These are phyloP conservation scores for Rhizopus arrhizus DNA, from an alignment of 371 early-diverging fungal genomes.

Conservation along the genomic window DNA sequence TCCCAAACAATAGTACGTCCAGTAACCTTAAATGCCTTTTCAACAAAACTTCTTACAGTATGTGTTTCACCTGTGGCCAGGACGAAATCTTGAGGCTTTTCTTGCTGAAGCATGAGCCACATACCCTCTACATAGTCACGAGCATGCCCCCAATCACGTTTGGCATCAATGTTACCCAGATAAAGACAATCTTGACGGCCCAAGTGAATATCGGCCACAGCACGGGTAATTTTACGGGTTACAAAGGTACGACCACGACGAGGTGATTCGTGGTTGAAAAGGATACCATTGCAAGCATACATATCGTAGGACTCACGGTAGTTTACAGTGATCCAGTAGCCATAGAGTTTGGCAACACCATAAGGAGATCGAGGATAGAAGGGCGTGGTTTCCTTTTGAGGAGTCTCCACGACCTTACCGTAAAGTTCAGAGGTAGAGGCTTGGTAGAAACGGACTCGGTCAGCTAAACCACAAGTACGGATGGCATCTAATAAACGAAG, in stretches of 20 bases:
- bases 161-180: constrained; percentile 84
- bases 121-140: constrained; percentile 87
- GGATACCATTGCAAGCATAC: constrained; percentile 85
- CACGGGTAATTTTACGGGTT: constrained; percentile 82
- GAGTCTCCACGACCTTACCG: constrained; percentile 81
- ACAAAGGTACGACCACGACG: constrained; percentile 85
- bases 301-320: constrained; percentile 84
- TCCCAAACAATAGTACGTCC: constrained; percentile 78
- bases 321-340: constrained; percentile 82
- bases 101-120: constrained; percentile 89
- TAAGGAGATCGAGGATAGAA: constrained; percentile 89
- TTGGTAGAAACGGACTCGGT: constrained; percentile 81
- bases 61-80: constrained; percentile 86
- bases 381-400: constrained; percentile 84
- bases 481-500: constrained; percentile 82
- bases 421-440: constrained; percentile 83
- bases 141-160: constrained; percentile 91
- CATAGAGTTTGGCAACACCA: constrained; percentile 85
- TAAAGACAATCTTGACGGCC: constrained; percentile 73
- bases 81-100: constrained; percentile 78
- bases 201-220: constrained; percentile 78
- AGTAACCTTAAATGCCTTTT: constrained; percentile 76
- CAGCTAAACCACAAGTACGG: constrained; percentile 74
- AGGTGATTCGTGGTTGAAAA: constrained; percentile 89
- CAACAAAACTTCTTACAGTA: constrained; percentile 82